Conservation (phyloP, 1,284 basidiomycete species). For the Melampsora larici-populina region DNA sequence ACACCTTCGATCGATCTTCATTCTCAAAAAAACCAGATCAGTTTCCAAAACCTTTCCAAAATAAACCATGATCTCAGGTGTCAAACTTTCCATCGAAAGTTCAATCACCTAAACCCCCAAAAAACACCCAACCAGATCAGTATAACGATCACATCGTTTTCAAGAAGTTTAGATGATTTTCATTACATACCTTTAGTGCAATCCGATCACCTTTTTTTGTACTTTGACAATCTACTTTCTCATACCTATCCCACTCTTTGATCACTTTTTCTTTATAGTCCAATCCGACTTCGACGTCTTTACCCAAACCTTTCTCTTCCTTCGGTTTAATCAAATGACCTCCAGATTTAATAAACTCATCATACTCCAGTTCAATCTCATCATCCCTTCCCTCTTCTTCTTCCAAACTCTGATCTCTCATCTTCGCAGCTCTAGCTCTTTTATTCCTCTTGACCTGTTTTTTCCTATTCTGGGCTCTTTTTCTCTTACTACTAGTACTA, state of each 20-base stretch:
- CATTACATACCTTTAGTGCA: neutral
- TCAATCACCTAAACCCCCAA: conserved; percentile 31
- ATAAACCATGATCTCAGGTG: conserved; percentile 24
- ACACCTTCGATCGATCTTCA: conserved; percentile 17
- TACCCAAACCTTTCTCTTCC: neutral
- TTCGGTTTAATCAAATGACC: conserved; percentile 13
- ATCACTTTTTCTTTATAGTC: neutral
- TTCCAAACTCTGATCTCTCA: neutral
- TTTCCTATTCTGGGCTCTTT: conserved; percentile 17
- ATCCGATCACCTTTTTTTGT: conserved; percentile 8
- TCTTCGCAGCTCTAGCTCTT: neutral
- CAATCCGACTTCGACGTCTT: neutral
- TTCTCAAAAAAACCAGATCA: neutral
- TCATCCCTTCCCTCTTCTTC: conserved; percentile 8
- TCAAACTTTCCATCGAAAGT: conserved; percentile 21
- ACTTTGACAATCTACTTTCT: conserved; percentile 4
- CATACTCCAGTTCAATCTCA: conserved; percentile 29
- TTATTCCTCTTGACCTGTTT: conserved; percentile 21
- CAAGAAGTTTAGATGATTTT: neutral
- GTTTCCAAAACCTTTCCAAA: conserved; percentile 3
- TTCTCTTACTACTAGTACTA: conserved; percentile 14
- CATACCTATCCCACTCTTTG: neutral
- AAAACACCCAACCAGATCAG: neutral
- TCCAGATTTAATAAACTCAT: conserved; percentile 25
- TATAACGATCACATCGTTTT: neutral